Evolutionary conservation across 768 basidiomycete species (phyloP).

Genomic region (Hericium coralloides): DNA sequence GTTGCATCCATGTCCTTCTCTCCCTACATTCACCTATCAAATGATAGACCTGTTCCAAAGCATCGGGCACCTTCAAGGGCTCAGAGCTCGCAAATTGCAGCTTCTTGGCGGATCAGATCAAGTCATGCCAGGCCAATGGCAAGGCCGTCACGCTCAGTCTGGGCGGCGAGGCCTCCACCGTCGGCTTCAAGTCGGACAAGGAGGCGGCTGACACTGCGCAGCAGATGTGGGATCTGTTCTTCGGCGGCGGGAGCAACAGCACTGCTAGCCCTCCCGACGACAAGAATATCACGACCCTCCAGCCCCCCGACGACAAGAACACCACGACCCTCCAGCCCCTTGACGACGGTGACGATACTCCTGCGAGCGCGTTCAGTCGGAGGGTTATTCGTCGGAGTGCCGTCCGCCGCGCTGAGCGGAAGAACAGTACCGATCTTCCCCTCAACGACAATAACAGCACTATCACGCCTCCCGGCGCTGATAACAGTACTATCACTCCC

Average conservation of each 20-base stretch:
- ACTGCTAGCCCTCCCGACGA: no score
- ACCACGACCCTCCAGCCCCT: no score
- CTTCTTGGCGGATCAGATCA: constrained; percentile 32
- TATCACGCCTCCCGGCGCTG: no score
- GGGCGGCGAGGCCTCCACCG: constrained; percentile 35
- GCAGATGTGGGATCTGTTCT: background rate
- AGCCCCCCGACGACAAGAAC: no score
- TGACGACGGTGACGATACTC: no score
- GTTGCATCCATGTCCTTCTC: background rate
- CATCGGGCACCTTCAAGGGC: constrained; percentile 32
- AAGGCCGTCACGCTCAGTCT: constrained; percentile 39
- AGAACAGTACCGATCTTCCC: no score
- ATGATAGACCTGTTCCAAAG: constrained; percentile 34
- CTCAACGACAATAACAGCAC: no score
- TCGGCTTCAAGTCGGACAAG: constrained; percentile 29
- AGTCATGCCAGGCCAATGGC: constrained; percentile 36
- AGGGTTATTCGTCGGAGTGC: no score
- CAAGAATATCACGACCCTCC: no score
- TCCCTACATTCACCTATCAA: background rate
- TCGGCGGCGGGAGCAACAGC: constrained; percentile 19
- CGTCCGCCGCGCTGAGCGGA: no score
- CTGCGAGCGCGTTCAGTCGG: no score
- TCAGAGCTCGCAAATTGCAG: constrained; percentile 33
- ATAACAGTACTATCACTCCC: no score
- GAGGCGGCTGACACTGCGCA: background rate